A percentile compares a stretch with the other conserved stretches of the same genome.
Evolutionary conservation across 352 stramenopile species (phyloP).

Genomic region (Globisporangium ultimum): DNA sequence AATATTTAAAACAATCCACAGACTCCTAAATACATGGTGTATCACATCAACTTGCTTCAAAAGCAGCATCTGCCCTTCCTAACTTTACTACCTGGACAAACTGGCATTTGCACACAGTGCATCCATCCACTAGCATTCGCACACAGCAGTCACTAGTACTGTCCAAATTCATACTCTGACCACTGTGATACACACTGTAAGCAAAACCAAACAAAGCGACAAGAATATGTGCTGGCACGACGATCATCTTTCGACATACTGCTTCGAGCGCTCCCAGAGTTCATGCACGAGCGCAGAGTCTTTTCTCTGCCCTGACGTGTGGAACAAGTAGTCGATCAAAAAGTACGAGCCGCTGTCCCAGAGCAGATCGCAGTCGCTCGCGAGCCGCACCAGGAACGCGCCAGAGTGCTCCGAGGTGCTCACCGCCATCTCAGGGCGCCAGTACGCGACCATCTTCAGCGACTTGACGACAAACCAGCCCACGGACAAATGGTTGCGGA

Average conservation of each 20-base stretch:
- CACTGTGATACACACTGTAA: too few species aligned
- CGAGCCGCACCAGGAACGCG: conserved; percentile 27
- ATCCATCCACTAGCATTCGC: too few species aligned
- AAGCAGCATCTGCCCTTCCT: too few species aligned
- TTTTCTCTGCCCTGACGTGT: conserved; percentile 26
- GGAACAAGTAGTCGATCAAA: conserved; percentile 31
- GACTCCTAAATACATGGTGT: too few species aligned
- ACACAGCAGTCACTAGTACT: too few species aligned
- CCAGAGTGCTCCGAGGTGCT: conserved; percentile 32
- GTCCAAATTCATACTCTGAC: too few species aligned
- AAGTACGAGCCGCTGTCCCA: conserved; percentile 33
- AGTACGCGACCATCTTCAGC: conserved; percentile 22
- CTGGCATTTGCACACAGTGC: too few species aligned
- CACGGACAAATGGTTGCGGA: conserved; percentile 28
- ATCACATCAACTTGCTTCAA: too few species aligned
- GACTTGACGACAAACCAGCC: conserved; percentile 25
- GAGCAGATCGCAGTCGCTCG: conserved; percentile 26
- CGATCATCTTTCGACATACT: conserved; percentile 7
- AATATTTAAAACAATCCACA: too few species aligned
- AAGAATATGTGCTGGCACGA: too few species aligned
- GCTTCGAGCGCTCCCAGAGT: conserved; percentile 30
- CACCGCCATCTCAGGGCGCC: conserved; percentile 16
- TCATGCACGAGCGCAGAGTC: conserved; percentile 20
- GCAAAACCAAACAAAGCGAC: too few species aligned
- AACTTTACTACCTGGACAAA: too few species aligned